These are phyloP conservation scores for Moniliophthora roreri DNA, from an alignment of 1,284 basidiomycete species.

Conservation along the genomic window DNA sequence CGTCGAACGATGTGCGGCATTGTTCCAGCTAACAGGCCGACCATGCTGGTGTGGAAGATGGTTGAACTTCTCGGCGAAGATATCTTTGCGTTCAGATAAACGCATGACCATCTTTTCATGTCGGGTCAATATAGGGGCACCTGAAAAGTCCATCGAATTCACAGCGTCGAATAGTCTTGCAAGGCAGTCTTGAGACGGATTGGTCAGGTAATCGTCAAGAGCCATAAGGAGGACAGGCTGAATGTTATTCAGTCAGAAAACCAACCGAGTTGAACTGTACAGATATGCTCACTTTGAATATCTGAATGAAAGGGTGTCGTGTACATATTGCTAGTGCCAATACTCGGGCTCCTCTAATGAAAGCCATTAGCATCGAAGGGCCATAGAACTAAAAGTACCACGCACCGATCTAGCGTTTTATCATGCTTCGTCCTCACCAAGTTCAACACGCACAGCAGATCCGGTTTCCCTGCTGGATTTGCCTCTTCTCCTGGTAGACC, in stretches of 20 bases:
- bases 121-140: conserved; percentile 75
- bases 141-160: conserved; percentile 87
- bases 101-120: conserved; percentile 90
- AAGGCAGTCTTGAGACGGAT: conserved; percentile 86
- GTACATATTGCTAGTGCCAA: conserved; percentile 97
- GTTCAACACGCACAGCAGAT: conserved; percentile 90
- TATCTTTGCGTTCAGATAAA: conserved; percentile 85
- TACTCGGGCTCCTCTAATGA: conserved; percentile 84
- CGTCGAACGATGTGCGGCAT: conserved; percentile 43
- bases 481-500: conserved; percentile 40
- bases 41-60: conserved; percentile 27
- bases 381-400: conserved; percentile 13
- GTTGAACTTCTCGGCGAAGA: conserved; percentile 84
- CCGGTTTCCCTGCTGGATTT: conserved; percentile 42
- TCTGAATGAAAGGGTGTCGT: conserved; percentile 93
- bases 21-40: conserved; percentile 4
- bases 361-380: conserved; percentile 10
- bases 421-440: conserved; percentile 96
- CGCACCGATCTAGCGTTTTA: conserved; percentile 80
- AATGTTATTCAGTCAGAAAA: conserved; percentile 7
- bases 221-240: conserved; percentile 93
- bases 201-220: conserved; percentile 91
- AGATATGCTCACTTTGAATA: conserved; percentile 80
- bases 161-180: conserved; percentile 89
- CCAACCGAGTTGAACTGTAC: not conserved